phyloP scores from a whole-genome alignment of 331 rosid species.

The Rhamnella rubrinervis region DNA sequence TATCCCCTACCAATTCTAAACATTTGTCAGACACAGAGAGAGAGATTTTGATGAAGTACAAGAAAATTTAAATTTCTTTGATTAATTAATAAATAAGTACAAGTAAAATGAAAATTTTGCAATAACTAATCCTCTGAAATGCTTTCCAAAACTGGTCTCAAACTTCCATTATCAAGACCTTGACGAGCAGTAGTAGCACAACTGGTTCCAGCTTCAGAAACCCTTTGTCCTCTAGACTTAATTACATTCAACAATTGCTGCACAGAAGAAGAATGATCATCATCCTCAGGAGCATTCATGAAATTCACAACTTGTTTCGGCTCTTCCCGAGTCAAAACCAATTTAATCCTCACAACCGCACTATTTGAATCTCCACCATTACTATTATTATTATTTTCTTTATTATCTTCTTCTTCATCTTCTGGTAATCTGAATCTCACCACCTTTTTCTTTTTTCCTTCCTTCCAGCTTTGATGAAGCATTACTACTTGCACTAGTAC shows the following conservation, averaged over 20 bases:
- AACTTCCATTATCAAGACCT: conserved; percentile 20
- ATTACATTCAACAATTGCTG: conserved; percentile 57
- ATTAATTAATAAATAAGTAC: not conserved
- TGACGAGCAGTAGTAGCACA: not conserved
- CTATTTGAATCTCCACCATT: conserved; percentile 24
- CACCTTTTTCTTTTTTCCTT: conserved; percentile 38
- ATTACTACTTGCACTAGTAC: not conserved
- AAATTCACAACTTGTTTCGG: conserved; percentile 51
- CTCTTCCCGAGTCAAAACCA: conserved; percentile 75
- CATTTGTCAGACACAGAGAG: too few relatives aligned
- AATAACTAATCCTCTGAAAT: conserved; percentile 54
- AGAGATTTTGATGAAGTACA: not conserved
- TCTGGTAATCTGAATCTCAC: conserved; percentile 51
- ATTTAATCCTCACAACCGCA: conserved; percentile 64
- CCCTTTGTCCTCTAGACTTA: conserved; percentile 43
- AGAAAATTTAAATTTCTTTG: not conserved
- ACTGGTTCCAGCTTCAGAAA: conserved; percentile 18
- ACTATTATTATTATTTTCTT: not conserved
- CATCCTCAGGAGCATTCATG: conserved; percentile 18
- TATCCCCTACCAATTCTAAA: too few relatives aligned
- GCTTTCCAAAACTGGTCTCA: conserved; percentile 64
- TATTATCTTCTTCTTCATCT: conserved; percentile 4
- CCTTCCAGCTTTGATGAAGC: conserved; percentile 2
- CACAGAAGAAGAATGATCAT: conserved; percentile 30
- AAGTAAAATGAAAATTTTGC: not conserved